Conservation (phyloP, 2,329 filamentous ascomycete species). For the Cadophora sp. region DNA sequence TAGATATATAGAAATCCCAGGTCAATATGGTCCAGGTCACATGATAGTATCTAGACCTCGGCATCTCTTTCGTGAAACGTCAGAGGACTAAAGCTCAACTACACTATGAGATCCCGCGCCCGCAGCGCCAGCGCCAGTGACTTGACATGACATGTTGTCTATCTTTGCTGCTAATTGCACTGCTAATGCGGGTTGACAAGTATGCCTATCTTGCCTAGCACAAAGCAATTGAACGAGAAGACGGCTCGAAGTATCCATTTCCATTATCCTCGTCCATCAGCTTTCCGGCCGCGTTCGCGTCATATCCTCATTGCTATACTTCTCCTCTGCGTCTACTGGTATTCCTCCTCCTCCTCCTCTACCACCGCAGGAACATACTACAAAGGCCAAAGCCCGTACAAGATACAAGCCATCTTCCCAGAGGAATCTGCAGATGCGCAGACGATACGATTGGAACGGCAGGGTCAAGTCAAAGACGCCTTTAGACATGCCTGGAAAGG, state of each 20-base stretch:
- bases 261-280: slow-evolving; percentile 1
- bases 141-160: too few relatives aligned
- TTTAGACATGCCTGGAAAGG: slow-evolving; percentile 69
- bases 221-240: not conserved
- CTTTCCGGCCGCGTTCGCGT: not conserved
- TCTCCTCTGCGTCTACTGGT: slow-evolving; percentile 2
- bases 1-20: too few relatives aligned
- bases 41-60: too few relatives aligned
- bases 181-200: not conserved
- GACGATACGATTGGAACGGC: slow-evolving; percentile 25
- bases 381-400: slow-evolving; percentile 4
- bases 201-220: not conserved
- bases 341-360: slow-evolving; percentile 1
- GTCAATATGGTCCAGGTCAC: too few relatives aligned
- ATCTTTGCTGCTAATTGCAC: too few relatives aligned
- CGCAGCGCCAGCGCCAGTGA: too few relatives aligned
- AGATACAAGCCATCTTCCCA: slow-evolving; percentile 36
- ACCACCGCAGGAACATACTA: not conserved
- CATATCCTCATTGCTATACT: not conserved
- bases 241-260: not conserved
- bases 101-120: too few relatives aligned
- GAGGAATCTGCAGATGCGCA: slow-evolving; percentile 26
- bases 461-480: slow-evolving; percentile 33
- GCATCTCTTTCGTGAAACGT: too few relatives aligned
- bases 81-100: too few relatives aligned